These are phyloP conservation scores for Colletotrichum endophyticum DNA, from an alignment of 2,329 filamentous ascomycete genomes.

Conservation along the genomic window DNA sequence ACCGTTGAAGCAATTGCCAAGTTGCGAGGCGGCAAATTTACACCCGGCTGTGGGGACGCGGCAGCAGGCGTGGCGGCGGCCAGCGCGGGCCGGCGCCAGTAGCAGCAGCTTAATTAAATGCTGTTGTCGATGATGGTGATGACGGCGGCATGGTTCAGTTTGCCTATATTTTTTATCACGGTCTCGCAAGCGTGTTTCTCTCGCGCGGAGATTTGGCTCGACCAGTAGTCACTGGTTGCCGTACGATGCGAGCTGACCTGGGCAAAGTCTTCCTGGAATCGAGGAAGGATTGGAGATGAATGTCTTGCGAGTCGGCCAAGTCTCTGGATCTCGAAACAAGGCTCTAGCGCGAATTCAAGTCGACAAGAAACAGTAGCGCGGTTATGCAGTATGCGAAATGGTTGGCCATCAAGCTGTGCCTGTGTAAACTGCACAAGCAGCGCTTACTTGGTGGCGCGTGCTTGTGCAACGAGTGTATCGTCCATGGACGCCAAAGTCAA, in stretches of 20 bases:
- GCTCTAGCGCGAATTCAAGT: conserved; percentile 10
- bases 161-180: background rate
- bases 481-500: background rate
- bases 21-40: background rate
- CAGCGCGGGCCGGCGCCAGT: background rate
- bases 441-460: background rate
- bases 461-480: background rate
- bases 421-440: background rate
- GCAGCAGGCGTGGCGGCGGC: background rate
- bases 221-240: background rate
- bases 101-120: background rate
- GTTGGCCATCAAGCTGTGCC: background rate
- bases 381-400: conserved; percentile 11
- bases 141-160: background rate
- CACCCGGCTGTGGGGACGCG: conserved; percentile 1
- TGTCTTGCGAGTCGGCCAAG: background rate
- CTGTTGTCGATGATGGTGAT: background rate
- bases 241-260: background rate
- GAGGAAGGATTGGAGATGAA: background rate
- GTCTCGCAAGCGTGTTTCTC: background rate
- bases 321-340: conserved; percentile 9
- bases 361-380: conserved; percentile 12
- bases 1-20: conserved; percentile 4
- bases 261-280: background rate
- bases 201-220: background rate